phyloP scores from a whole-genome alignment of 257 asterid species.

The Salvia miltiorrhiza region DNA sequence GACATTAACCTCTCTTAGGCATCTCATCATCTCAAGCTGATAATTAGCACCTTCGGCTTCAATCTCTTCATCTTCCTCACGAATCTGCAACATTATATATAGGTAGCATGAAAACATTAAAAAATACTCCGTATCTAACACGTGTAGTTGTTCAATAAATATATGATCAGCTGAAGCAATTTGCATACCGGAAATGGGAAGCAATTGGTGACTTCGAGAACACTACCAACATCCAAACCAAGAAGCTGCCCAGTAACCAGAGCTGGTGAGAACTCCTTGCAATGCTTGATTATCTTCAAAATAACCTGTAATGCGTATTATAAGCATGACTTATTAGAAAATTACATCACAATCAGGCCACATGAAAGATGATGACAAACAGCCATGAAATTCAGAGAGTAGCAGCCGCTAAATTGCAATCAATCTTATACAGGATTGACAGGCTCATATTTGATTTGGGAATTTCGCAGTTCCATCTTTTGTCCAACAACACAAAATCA shows the following conservation, averaged over 20 bases:
- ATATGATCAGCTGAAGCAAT: background rate
- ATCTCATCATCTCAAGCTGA: constrained; percentile 99
- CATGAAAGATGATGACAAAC: background rate
- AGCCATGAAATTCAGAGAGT: background rate
- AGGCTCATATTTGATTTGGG: background rate
- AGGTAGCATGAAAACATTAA: background rate
- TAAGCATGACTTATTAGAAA: background rate
- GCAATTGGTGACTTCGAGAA: constrained; percentile 94
- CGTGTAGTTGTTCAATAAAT: background rate
- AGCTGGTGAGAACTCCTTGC: constrained; percentile 95
- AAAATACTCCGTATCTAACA: too few species aligned
- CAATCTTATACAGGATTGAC: background rate
- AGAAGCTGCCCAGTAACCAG: constrained; percentile 94
- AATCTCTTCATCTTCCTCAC: constrained; percentile 96
- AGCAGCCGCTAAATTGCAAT: background rate
- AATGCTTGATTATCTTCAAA: constrained; percentile 89
- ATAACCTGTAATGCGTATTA: constrained; percentile 51
- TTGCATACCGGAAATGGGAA: constrained; percentile 89
- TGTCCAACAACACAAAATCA: background rate
- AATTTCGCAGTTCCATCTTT: background rate
- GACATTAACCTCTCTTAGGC: constrained; percentile 96
- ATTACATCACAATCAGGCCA: background rate
- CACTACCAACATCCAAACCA: constrained; percentile 97
- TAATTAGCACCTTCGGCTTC: constrained; percentile 98
- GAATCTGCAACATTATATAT: constrained; percentile 39